phyloP scores from a whole-genome alignment of 2,329 filamentous ascomycete species.

The Fusarium mundagurra region DNA sequence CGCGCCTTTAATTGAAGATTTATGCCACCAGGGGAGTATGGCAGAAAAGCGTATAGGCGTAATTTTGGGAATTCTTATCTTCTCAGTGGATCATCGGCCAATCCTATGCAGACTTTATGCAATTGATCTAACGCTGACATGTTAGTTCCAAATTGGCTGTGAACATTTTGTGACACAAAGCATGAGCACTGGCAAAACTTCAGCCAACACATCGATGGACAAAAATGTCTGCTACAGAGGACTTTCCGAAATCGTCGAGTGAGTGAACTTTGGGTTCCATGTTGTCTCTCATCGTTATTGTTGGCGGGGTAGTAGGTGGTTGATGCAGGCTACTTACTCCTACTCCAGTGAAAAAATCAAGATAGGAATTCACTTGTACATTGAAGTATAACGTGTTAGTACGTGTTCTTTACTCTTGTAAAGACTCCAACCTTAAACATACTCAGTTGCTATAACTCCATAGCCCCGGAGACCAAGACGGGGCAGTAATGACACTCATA shows the following conservation, averaged over 20 bases:
- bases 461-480: too few species aligned
- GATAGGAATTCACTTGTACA: too few species aligned
- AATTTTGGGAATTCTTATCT: neutral
- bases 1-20: neutral
- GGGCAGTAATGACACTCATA: too few species aligned
- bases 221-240: neutral
- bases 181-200: neutral
- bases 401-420: too few species aligned
- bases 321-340: too few species aligned
- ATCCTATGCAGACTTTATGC: neutral
- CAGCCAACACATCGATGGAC: neutral
- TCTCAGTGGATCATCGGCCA: neutral
- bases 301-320: too few species aligned
- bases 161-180: neutral
- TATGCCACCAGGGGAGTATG: neutral
- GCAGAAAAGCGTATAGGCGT: neutral
- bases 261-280: too few species aligned
- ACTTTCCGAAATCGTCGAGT: neutral
- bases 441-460: too few species aligned
- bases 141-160: neutral
- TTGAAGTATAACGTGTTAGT: too few species aligned
- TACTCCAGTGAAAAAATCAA: too few species aligned
- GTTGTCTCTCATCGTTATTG: too few species aligned
- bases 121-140: neutral
- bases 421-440: too few species aligned